A percentile compares a stretch with the other conserved stretches of the same genome.
phyloP scores from a whole-genome alignment of 2,329 filamentous ascomycete genomes.

The Penicillium concentricum region DNA sequence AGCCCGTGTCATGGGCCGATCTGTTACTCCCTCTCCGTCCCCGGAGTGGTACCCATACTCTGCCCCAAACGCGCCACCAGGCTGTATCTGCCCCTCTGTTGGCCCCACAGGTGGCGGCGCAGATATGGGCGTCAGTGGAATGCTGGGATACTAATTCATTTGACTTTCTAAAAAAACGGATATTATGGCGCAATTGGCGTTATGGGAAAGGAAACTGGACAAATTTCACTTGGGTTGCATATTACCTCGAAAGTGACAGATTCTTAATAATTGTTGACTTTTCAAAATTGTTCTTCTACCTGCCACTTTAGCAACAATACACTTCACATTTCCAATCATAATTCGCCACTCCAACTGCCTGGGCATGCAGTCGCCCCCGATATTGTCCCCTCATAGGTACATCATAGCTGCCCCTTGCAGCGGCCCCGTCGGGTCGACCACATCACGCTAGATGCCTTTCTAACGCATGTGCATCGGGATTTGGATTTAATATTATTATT shows the following conservation, averaged over 20 bases:
- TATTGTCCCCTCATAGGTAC: neutral
- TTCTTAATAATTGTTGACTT: neutral
- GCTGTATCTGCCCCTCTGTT: conserved; percentile 24
- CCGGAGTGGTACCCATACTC: conserved; percentile 15
- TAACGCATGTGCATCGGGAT: too few species aligned
- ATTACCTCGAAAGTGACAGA: neutral
- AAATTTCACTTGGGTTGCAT: neutral
- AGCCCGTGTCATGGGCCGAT: conserved; percentile 21
- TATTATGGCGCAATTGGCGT: neutral
- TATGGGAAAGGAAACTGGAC: neutral
- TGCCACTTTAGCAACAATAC: neutral
- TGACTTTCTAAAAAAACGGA: neutral
- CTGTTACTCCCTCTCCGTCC: conserved; percentile 11
- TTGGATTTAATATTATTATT: too few species aligned
- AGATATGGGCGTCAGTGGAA: conserved; percentile 12
- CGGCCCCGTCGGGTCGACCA: neutral
- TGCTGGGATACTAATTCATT: conserved; percentile 5
- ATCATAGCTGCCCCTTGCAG: too few species aligned
- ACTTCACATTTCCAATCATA: neutral
- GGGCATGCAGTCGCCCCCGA: neutral
- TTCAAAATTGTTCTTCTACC: neutral
- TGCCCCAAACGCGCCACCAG: conserved; percentile 13
- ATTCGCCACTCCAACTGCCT: neutral
- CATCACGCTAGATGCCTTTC: neutral
- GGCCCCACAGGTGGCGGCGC: conserved; percentile 3